A percentile compares a stretch with the other conserved stretches of the same genome.
These are phyloP conservation scores for Krasilnikovozyma curviuscula DNA, from an alignment of 768 basidiomycete genomes.

Conservation along the genomic window DNA sequence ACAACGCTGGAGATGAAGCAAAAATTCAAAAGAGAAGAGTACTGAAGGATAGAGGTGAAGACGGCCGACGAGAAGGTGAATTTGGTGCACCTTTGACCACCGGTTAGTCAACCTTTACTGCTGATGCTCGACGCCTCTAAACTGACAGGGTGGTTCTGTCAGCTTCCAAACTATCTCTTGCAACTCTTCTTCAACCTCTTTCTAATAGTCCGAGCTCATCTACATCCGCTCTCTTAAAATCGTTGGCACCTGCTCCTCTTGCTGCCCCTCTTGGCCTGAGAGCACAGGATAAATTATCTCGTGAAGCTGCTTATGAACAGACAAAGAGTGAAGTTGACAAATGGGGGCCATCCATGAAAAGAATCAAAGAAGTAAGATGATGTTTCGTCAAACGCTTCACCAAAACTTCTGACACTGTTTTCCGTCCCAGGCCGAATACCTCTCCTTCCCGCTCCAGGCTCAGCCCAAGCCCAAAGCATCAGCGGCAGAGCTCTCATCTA, in stretches of 20 bases:
- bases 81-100: constrained; percentile 32
- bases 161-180: constrained; percentile 25
- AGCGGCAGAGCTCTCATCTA: constrained; percentile 55
- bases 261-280: constrained; percentile 69
- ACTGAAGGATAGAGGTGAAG: constrained; percentile 52
- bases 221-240: constrained; percentile 41
- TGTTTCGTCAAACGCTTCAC: constrained; percentile 16
- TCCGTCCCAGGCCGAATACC: constrained; percentile 48
- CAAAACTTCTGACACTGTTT: neutral
- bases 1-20: constrained; percentile 19
- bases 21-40: constrained; percentile 37
- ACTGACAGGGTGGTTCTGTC: neutral
- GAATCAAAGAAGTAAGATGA: constrained; percentile 57
- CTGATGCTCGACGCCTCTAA: neutral
- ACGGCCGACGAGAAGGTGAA: constrained; percentile 54
- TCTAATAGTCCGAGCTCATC: constrained; percentile 35
- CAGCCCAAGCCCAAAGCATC: constrained; percentile 39
- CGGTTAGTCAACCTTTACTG: constrained; percentile 13
- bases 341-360: constrained; percentile 82
- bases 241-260: constrained; percentile 38
- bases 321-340: constrained; percentile 83
- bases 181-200: constrained; percentile 33
- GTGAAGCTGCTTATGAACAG: constrained; percentile 83
- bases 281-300: constrained; percentile 70
- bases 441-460: constrained; percentile 68